Evolutionary conservation across 345 rosid genomes (phyloP), one percentile per base, ranked within the genome.

Genomic region (Toxicodendron radicans): DNA sequence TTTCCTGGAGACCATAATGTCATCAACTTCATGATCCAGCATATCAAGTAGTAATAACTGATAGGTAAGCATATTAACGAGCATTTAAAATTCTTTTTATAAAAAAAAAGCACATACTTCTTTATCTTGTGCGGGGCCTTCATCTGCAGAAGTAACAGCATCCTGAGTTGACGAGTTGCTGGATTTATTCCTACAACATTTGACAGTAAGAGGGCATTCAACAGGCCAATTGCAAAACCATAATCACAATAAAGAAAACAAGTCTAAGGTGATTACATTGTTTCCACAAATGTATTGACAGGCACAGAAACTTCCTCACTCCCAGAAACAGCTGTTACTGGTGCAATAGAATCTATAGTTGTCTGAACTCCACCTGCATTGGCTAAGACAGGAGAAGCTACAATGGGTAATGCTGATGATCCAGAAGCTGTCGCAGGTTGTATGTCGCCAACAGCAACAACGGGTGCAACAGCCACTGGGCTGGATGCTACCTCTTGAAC

Each of bases 381-480:
- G 78, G 74, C 71, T 17, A 68, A 68, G 10, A 66, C 63, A 30
- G 87, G 80, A 73, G 90, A 78, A 64, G 78, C 77, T 68, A 57
- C 83, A 81, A 75, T 75, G 78, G 85, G 72, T 70, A 78, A 75
- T 60, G 70, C 78, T 59, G 84, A 67, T 62, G 80, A 76, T 77
- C 78, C 88, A 77, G 94, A 78, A 74, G 58, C 77, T 17, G 66
- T 67, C 67, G 76, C 83, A 70, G 79, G 77, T 72, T 85, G 79
- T 48, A 74, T 70, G 75, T 73, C 66, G 65, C 64, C 77, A 67
- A 77, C 74, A 71, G 88, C 75, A 82, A 80, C 76, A 77, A 75
- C 73, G 72, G 88, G 89, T 17, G 64, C 81, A 49, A 74, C 86
- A 46, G 83, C 76, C 74, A 82, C 80, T 64, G 91, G 92, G 79